phyloP scores from a whole-genome alignment of 2,329 filamentous ascomycete genomes.

The Aureobasidium musti region DNA sequence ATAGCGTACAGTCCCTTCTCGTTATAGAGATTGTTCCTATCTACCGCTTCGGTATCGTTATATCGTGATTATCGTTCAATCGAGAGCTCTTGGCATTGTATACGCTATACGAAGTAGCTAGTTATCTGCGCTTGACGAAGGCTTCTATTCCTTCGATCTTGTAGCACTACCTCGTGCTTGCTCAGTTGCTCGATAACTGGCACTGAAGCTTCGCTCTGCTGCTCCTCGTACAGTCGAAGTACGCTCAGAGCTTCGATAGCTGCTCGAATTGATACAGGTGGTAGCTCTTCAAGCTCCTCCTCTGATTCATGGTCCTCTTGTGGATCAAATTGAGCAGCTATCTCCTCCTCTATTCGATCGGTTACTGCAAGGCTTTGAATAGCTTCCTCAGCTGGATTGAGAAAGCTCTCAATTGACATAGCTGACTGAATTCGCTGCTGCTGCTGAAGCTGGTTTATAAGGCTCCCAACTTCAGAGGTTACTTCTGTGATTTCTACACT shows the following conservation, averaged over 20 bases:
- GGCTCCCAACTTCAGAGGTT: not conserved
- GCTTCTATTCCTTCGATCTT: not conserved
- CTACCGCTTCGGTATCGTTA: no score
- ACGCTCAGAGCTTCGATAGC: not conserved
- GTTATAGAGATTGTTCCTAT: no score
- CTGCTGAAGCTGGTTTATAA: slow-evolving; percentile 14
- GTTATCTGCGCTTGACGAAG: not conserved
- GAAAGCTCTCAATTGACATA: slow-evolving; percentile 19
- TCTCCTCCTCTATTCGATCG: slow-evolving; percentile 10
- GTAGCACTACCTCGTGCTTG: not conserved
- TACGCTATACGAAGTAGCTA: no score
- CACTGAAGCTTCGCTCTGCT: not conserved
- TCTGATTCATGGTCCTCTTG: slow-evolving; percentile 3
- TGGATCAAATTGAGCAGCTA: slow-evolving; percentile 3
- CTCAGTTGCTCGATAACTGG: not conserved
- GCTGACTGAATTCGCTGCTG: slow-evolving; percentile 9
- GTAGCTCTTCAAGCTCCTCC: slow-evolving; percentile 5
- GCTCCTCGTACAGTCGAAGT: slow-evolving; percentile 15
- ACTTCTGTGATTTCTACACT: not conserved
- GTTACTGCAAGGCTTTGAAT: slow-evolving; percentile 1
- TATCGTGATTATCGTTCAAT: no score
- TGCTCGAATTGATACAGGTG: not conserved
- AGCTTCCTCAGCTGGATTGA: slow-evolving; percentile 25
- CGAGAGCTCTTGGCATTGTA: no score
- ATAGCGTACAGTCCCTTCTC: no score